A percentile compares a stretch with the other conserved stretches of the same genome.
Evolutionary conservation across 1,284 basidiomycete genomes (phyloP).

Genomic region (Rhodofomes roseus): DNA sequence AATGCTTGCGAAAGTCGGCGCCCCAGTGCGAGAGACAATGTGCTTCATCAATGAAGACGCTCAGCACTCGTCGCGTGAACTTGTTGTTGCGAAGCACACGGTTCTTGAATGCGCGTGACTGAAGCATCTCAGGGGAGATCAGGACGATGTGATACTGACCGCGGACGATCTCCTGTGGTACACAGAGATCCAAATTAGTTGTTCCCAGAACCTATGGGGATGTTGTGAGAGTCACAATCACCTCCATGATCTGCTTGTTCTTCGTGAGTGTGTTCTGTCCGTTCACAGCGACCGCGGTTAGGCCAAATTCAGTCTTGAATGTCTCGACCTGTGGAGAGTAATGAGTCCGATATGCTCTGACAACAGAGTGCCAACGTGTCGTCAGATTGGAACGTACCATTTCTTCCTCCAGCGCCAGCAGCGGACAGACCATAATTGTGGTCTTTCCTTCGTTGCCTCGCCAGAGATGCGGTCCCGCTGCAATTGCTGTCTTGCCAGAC

Average conservation of each 20-base stretch:
- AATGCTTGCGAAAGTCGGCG: slow-evolving; percentile 36
- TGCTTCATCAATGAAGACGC: slow-evolving; percentile 36
- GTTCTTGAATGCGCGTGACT: slow-evolving; percentile 30
- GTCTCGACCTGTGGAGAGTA: slow-evolving; percentile 20
- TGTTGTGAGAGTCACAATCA: slow-evolving; percentile 24
- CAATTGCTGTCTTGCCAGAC: slow-evolving; percentile 15
- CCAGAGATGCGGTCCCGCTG: slow-evolving; percentile 29
- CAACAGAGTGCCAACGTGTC: no score
- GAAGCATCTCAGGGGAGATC: slow-evolving; percentile 4
- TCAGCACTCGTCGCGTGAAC: slow-evolving; percentile 24
- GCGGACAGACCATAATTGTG: slow-evolving; percentile 32
- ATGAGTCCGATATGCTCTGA: neutral
- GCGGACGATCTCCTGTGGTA: slow-evolving; percentile 25
- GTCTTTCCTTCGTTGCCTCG: slow-evolving; percentile 21
- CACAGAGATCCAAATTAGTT: no score
- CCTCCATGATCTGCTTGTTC: no score
- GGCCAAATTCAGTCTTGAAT: slow-evolving; percentile 24
- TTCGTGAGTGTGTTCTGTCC: slow-evolving; percentile 15
- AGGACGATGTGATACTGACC: slow-evolving; percentile 23
- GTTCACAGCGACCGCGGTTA: slow-evolving; percentile 33
- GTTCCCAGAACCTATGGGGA: no score
- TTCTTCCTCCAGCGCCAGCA: slow-evolving; percentile 36
- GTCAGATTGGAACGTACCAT: slow-evolving; percentile 25
- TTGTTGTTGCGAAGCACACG: slow-evolving; percentile 28
- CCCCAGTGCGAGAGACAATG: slow-evolving; percentile 41